Conservation (phyloP, 257 asterid genomes). For the Forsythia viridissima region DNA sequence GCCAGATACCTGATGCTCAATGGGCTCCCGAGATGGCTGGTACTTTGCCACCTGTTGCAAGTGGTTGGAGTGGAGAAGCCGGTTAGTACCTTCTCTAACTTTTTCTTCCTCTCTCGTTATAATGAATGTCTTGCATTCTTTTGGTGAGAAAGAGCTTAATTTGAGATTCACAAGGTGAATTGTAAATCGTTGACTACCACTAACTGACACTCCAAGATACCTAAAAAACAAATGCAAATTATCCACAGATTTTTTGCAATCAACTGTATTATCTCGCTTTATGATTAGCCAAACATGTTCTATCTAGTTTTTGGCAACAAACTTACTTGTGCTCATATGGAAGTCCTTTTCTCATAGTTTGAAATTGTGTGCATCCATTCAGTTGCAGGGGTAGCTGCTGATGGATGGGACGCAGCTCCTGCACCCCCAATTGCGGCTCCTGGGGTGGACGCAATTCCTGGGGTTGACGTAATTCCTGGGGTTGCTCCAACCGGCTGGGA, state of each 20-base stretch:
- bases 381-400: conserved; percentile 28
- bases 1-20: conserved; percentile 24
- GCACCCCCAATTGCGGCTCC: conserved; percentile 44
- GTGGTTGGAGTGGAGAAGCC: conserved; percentile 24
- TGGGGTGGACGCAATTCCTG: conserved; percentile 21
- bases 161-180: background rate
- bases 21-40: conserved; percentile 27
- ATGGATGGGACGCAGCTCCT: conserved; percentile 62
- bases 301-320: background rate
- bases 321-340: background rate
- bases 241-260: background rate
- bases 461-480: conserved; percentile 10
- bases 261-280: background rate
- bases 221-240: too few species aligned
- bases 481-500: conserved; percentile 45
- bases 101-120: background rate
- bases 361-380: background rate
- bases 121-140: background rate
- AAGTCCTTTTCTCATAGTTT: background rate
- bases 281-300: background rate
- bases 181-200: background rate
- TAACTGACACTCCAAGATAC: background rate
- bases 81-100: conserved; percentile 22
- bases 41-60: conserved; percentile 7
- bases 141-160: background rate